Conservation (phyloP, 768 basidiomycete genomes). For the Mrakia blollopis region DNA sequence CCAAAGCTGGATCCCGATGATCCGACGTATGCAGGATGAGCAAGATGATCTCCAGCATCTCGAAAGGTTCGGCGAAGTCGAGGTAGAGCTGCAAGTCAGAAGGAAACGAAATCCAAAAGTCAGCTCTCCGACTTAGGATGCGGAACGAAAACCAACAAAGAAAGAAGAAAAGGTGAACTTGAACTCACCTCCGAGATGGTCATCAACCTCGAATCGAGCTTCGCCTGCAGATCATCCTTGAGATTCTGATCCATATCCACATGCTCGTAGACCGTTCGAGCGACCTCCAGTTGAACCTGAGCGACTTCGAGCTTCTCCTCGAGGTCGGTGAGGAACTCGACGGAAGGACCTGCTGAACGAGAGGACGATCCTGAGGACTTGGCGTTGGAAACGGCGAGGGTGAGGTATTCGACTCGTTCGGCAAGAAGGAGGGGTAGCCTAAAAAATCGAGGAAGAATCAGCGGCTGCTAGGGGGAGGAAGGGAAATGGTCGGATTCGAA, state of each 20-base stretch:
- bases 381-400: constrained; percentile 89
- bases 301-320: constrained; percentile 97
- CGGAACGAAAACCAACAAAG: too few relatives aligned
- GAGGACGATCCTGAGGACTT: constrained; percentile 81
- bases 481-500: background rate
- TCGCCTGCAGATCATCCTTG: constrained; percentile 38
- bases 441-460: background rate
- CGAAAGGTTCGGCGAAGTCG: constrained; percentile 79
- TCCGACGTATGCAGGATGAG: constrained; percentile 90
- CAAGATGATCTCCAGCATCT: constrained; percentile 74
- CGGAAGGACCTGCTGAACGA: constrained; percentile 67
- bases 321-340: constrained; percentile 86
- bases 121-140: background rate
- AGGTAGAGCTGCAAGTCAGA: constrained; percentile 65
- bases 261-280: constrained; percentile 55
- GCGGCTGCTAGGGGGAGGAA: background rate
- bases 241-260: constrained; percentile 40
- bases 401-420: constrained; percentile 80
- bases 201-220: constrained; percentile 50
- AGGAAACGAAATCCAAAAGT: background rate
- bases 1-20: constrained; percentile 75
- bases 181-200: constrained; percentile 74
- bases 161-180: background rate
- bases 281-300: constrained; percentile 91
- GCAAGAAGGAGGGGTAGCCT: constrained; percentile 51